Base-by-base conservation (phyloP, 352 stramenopile genomes). In the Pythium plurisporium region DNA sequence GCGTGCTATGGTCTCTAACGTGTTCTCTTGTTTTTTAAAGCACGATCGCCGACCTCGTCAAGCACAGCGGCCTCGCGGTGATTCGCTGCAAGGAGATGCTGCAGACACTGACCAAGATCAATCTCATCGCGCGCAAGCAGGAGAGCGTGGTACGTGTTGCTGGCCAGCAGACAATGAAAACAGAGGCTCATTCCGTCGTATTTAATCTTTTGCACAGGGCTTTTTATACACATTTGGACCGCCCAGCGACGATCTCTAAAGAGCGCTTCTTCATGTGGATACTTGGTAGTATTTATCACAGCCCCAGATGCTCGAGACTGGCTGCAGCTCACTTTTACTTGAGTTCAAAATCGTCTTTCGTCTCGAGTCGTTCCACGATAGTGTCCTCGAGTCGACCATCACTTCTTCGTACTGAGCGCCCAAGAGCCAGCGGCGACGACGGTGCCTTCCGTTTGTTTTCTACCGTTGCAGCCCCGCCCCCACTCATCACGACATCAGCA, bases 51-150 rank as follows among this genome's bases (percentile, higher is more conserved):
- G 84, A 94, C 43, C 60, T 94, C 8, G 84, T 92, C 53, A 89
- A 88, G 49, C 78, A 91, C 64, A 92, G 78, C 31, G 73, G 75
- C 0, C 47, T 94, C 37, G 69, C 78, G 2, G 84, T 92, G 31
- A 92, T 94, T 68, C 80, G 83, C 31, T 91, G 80, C 73, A 94
- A 94, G 59, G 84, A 94, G 55, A 92, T 92, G 46, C 58, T 94
- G 27, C 82, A 94, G 69, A 92, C 84, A 43, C 77, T 94, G 37
- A 92, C 88, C 71, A 92, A 90, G 62, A 71, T 94, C 57, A 74
- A 89, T 19, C 73, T 91, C 33, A 79, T 94, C 50, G 68, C 79
- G 47, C 81, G 84, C 50, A 84, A 81, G 34, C 79, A 83, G 42
- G 82, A 94, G 55, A 76, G 83, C 61, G 70, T 72, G 64, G 82